Evolutionary conservation across 225 moss, liverwort and hornwort species (phyloP).

Genomic region (Neckera pumila): DNA sequence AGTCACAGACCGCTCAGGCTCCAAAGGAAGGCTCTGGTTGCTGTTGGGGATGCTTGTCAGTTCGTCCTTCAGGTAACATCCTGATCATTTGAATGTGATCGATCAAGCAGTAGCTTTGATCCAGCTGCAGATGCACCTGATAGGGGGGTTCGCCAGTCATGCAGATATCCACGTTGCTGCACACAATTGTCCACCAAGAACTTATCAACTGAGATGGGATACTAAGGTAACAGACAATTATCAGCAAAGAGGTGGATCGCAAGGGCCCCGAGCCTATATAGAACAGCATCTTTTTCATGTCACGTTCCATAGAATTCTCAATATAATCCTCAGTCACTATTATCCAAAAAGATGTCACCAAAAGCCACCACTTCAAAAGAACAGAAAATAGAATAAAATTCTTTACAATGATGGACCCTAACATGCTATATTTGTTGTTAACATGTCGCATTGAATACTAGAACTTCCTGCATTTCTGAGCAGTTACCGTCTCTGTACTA

Average conservation of each 20-base stretch:
- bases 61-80: conserved; percentile 17
- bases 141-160: conserved; percentile 24
- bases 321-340: too few species aligned
- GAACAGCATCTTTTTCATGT: neutral
- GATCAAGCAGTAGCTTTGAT: conserved; percentile 27
- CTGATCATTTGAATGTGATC: conserved; percentile 44
- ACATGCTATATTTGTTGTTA: neutral
- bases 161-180: conserved; percentile 42
- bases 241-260: neutral
- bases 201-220: neutral
- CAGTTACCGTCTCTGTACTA: neutral
- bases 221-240: neutral
- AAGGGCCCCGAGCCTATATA: neutral
- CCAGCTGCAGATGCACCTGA: conserved; percentile 31
- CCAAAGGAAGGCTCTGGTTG: neutral
- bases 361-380: neutral
- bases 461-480: neutral
- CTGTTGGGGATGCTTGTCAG: neutral
- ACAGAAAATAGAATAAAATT: too few species aligned
- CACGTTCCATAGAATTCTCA: too few species aligned
- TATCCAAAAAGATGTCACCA: neutral
- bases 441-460: too few species aligned
- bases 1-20: neutral
- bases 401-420: neutral
- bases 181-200: neutral